These are phyloP conservation scores for Leishmania major DNA, from an alignment of 208 protist genomes.

Conservation along the genomic window DNA sequence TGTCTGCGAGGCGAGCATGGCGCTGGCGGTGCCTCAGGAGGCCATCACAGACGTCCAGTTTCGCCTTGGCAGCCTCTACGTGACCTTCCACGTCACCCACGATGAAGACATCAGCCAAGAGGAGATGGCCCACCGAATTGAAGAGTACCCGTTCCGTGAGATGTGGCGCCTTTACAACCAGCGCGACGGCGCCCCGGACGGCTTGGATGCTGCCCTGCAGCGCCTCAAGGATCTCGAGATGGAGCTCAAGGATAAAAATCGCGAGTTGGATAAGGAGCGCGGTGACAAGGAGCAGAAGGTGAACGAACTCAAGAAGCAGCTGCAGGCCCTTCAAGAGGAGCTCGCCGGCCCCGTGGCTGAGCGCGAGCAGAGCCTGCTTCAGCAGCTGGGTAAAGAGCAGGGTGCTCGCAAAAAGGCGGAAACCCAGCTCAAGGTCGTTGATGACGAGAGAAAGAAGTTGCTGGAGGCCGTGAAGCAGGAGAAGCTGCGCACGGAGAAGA, in stretches of 20 bases:
- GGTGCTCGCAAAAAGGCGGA: slow-evolving; percentile 42
- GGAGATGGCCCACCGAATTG: slow-evolving; percentile 74
- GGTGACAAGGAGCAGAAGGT: slow-evolving; percentile 37
- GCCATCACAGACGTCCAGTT: slow-evolving; percentile 57
- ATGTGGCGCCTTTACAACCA: slow-evolving; percentile 82
- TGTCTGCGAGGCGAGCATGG: slow-evolving; percentile 53
- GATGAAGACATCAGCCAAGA: slow-evolving; percentile 71
- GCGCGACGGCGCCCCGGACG: slow-evolving; percentile 54
- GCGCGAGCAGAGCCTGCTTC: slow-evolving; percentile 48
- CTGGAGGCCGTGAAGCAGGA: slow-evolving; percentile 65
- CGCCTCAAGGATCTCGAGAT: slow-evolving; percentile 63
- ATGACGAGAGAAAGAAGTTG: slow-evolving; percentile 63
- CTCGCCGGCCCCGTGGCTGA: slow-evolving; percentile 39
- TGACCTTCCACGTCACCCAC: slow-evolving; percentile 83
- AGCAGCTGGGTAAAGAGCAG: slow-evolving; percentile 56
- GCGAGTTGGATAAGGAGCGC: slow-evolving; percentile 48
- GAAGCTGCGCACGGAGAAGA: slow-evolving; percentile 62
- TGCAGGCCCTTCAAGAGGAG: slow-evolving; percentile 36
- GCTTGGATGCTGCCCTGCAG: slow-evolving; percentile 63
- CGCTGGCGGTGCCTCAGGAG: slow-evolving; percentile 44
- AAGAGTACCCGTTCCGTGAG: slow-evolving; percentile 79
- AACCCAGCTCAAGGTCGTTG: slow-evolving; percentile 36
- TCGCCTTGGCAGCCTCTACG: slow-evolving; percentile 83
- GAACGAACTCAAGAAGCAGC: slow-evolving; percentile 42
- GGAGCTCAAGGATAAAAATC: slow-evolving; percentile 48